Conservation (phyloP, 2,329 filamentous ascomycete genomes). For the Monilinia laxa region DNA sequence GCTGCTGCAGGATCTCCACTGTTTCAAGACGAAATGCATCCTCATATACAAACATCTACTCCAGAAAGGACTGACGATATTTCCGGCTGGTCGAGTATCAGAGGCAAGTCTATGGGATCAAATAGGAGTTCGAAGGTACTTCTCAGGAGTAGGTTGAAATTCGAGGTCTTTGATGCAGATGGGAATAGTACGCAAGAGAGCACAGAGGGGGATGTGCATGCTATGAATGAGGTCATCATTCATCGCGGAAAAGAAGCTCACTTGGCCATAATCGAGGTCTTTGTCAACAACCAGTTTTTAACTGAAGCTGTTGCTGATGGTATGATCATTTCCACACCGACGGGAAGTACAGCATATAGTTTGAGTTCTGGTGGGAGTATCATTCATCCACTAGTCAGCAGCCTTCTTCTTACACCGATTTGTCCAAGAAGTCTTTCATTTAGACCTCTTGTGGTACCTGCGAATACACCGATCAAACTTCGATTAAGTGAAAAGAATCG, state of each 20-base stretch:
- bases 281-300: slow-evolving; percentile 81
- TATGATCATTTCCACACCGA: slow-evolving; percentile 90
- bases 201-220: slow-evolving; percentile 50
- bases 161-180: slow-evolving; percentile 74
- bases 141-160: slow-evolving; percentile 80
- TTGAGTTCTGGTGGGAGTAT: slow-evolving; percentile 91
- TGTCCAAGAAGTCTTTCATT: slow-evolving; percentile 91
- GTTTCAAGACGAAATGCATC: slow-evolving; percentile 38
- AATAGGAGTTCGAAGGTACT: slow-evolving; percentile 76
- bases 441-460: slow-evolving; percentile 82
- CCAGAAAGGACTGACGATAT: slow-evolving; percentile 39
- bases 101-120: slow-evolving; percentile 78
- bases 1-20: slow-evolving; percentile 45
- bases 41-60: slow-evolving; percentile 31
- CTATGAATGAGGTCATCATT: slow-evolving; percentile 93
- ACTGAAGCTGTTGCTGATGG: slow-evolving; percentile 95
- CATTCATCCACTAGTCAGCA: slow-evolving; percentile 87
- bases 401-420: slow-evolving; percentile 88
- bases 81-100: slow-evolving; percentile 68
- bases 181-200: slow-evolving; percentile 48
- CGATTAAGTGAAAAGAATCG: slow-evolving; percentile 79
- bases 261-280: slow-evolving; percentile 87
- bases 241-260: slow-evolving; percentile 89
- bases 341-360: slow-evolving; percentile 92
- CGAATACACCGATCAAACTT: slow-evolving; percentile 80